phyloP scores from a whole-genome alignment of 305 asterid species.

The Petunia hybrid region DNA sequence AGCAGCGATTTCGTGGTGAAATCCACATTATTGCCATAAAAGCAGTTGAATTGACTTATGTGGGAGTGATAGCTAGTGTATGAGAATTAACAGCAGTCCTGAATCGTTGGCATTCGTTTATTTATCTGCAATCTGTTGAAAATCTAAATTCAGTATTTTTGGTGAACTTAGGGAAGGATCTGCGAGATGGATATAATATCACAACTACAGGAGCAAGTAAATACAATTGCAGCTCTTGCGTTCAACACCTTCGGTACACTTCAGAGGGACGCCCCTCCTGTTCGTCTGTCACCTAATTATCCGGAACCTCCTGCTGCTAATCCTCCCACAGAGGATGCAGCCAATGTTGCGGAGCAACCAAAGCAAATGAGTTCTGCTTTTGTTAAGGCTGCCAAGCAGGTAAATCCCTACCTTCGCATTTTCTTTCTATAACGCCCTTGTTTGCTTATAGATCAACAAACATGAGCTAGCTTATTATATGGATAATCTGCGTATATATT shows the following conservation, averaged over 20 bases:
- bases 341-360: conserved; percentile 72
- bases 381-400: conserved; percentile 91
- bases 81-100: not conserved
- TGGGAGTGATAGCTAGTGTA: not conserved
- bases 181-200: conserved; percentile 78
- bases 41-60: not conserved
- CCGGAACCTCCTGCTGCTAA: conserved; percentile 77
- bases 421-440: not conserved
- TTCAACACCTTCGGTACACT: conserved; percentile 83
- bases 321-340: conserved; percentile 54
- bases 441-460: not conserved
- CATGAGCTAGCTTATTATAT: not conserved
- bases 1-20: not conserved
- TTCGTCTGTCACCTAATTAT: conserved; percentile 78
- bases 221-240: conserved; percentile 70
- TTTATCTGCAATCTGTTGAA: not conserved
- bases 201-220: conserved; percentile 82
- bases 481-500: not conserved
- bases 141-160: not conserved
- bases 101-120: not conserved
- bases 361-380: conserved; percentile 72
- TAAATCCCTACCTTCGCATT: conserved; percentile 19
- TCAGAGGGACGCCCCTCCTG: conserved; percentile 90
- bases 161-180: not conserved
- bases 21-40: not conserved